phyloP scores from a whole-genome alignment of 2,329 filamentous ascomycete genomes.

The Claviceps sp. region DNA sequence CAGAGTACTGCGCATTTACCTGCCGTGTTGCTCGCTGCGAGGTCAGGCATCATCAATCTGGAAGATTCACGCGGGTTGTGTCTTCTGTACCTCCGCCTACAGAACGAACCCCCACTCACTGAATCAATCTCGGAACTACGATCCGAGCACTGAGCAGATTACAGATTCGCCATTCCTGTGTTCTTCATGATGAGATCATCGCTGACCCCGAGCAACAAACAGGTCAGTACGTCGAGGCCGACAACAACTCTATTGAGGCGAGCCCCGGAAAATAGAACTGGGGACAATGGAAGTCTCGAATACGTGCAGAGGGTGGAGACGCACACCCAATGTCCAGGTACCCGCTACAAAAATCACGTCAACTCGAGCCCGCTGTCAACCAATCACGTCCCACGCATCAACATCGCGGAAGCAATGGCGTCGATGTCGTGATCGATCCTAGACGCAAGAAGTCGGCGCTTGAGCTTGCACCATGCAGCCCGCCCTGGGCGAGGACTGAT shows the following conservation, averaged over 20 bases:
- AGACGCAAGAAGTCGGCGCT: slow-evolving; percentile 17
- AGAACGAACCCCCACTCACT: too few species aligned
- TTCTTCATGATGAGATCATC: slow-evolving; percentile 5
- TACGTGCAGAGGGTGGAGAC: not conserved
- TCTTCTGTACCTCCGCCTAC: too few species aligned
- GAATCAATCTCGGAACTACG: too few species aligned
- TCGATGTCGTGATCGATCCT: slow-evolving; percentile 38
- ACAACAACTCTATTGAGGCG: not conserved
- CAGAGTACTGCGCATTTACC: too few species aligned
- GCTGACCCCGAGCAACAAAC: not conserved
- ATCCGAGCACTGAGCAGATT: too few species aligned
- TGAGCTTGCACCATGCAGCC: not conserved
- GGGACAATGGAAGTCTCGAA: not conserved
- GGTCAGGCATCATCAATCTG: too few species aligned
- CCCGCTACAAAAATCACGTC: slow-evolving; percentile 3
- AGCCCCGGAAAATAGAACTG: slow-evolving; percentile 4
- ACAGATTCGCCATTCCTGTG: not conserved
- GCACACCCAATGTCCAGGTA: not conserved
- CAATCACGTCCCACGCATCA: slow-evolving; percentile 21
- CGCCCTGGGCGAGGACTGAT: not conserved
- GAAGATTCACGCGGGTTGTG: too few species aligned
- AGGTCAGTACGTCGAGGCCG: not conserved
- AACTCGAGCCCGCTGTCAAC: slow-evolving; percentile 12
- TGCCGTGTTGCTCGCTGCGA: too few species aligned
- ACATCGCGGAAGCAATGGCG: slow-evolving; percentile 36